phyloP scores from a whole-genome alignment of 1,139 yeast species.

The Yamadazyma triangularis region DNA sequence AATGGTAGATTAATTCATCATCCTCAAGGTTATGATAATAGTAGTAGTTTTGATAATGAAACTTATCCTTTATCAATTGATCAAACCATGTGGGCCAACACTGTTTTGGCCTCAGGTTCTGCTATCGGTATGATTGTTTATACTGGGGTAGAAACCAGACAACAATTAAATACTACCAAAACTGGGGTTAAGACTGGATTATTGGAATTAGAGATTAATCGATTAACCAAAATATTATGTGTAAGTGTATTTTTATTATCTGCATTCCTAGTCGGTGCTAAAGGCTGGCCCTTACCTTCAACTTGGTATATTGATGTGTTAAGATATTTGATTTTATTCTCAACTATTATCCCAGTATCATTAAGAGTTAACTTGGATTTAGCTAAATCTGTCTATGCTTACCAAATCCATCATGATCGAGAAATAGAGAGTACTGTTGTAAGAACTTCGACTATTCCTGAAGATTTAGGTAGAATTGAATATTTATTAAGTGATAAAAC shows the following conservation, averaged over 20 bases:
- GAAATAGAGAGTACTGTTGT: constrained; percentile 85
- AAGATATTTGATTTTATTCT: constrained; percentile 85
- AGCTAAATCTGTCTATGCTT: constrained; percentile 94
- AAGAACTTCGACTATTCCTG: constrained; percentile 96
- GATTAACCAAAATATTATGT: constrained; percentile 82
- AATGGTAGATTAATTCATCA: constrained; percentile 62
- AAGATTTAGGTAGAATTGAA: constrained; percentile 94
- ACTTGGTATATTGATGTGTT: constrained; percentile 87
- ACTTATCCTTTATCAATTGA: constrained; percentile 75
- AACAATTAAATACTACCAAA: constrained; percentile 85
- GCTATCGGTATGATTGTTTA: constrained; percentile 85
- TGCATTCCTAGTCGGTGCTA: constrained; percentile 68
- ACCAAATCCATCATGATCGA: constrained; percentile 85
- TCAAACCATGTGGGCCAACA: constrained; percentile 96
- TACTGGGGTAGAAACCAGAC: constrained; percentile 92
- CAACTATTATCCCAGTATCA: constrained; percentile 94
- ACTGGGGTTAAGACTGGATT: constrained; percentile 91
- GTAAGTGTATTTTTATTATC: constrained; percentile 79
- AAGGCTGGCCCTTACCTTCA: constrained; percentile 60
- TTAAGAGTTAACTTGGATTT: constrained; percentile 90
- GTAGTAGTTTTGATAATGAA: constrained; percentile 15
- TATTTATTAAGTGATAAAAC: constrained; percentile 92
- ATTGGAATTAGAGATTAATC: constrained; percentile 86
- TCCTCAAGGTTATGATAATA: constrained; percentile 23
- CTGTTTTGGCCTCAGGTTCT: constrained; percentile 91